These are phyloP conservation scores for Anethum foeniculum DNA, from an alignment of 140 eudicot genomes.

Conservation along the genomic window DNA sequence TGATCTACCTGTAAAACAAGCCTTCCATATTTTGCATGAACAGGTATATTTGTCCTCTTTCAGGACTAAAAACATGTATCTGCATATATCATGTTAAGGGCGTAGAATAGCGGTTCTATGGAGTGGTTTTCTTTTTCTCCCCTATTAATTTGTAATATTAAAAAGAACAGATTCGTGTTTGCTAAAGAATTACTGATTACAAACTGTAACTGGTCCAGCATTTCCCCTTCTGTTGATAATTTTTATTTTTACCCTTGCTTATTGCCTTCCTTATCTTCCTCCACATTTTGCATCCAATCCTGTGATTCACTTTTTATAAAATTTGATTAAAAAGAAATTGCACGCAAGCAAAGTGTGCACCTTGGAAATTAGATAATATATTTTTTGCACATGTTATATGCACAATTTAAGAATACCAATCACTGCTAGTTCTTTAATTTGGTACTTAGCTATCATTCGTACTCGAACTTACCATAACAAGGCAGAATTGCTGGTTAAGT, in stretches of 20 bases:
- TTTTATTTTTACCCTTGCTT: background rate
- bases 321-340: background rate
- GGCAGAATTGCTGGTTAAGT: background rate
- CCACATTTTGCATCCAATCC: background rate
- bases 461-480: background rate
- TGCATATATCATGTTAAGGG: background rate
- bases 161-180: background rate
- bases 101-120: background rate
- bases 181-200: background rate
- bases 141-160: background rate
- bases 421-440: background rate
- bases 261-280: background rate
- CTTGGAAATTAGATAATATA: background rate
- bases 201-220: background rate
- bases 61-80: background rate
- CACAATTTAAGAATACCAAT: background rate
- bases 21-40: constrained; percentile 90
- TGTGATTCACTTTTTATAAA: background rate
- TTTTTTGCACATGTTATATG: background rate
- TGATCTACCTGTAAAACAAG: constrained; percentile 94
- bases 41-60: constrained; percentile 47
- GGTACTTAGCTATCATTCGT: background rate
- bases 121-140: background rate
- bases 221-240: background rate
- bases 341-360: background rate